Percentiles rank a stretch among this genome's conserved stretches.
These are phyloP conservation scores for Didymella sp. DNA, from an alignment of 2,329 filamentous ascomycete species.

Conservation along the genomic window DNA sequence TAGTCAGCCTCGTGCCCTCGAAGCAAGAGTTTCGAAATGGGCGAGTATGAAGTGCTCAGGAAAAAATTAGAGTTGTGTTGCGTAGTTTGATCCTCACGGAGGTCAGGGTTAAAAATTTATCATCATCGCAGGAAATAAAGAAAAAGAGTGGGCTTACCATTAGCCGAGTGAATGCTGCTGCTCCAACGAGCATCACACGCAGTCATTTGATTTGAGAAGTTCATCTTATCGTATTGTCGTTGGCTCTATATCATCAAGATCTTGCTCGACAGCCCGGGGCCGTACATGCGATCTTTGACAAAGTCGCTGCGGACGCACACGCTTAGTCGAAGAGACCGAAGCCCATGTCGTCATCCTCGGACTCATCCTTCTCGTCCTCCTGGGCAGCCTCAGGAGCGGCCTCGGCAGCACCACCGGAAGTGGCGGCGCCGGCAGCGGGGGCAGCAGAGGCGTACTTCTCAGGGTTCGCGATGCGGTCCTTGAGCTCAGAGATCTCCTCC, in stretches of 20 bases:
- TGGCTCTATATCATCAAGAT: slow-evolving; percentile 43
- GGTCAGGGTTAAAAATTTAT: slow-evolving; percentile 70
- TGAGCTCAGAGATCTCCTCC: slow-evolving; percentile 95
- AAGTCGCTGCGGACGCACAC: slow-evolving; percentile 27
- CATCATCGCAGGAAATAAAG: slow-evolving; percentile 59
- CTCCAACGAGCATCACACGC: slow-evolving; percentile 37
- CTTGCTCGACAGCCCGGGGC: slow-evolving; percentile 27
- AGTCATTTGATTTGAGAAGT: slow-evolving; percentile 21
- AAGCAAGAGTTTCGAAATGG: slow-evolving; percentile 6
- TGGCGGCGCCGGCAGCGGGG: slow-evolving; percentile 66
- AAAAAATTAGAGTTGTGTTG: slow-evolving; percentile 76
- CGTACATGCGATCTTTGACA: slow-evolving; percentile 30
- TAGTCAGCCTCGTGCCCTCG: slow-evolving; percentile 28
- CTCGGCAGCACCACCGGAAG: slow-evolving; percentile 36
- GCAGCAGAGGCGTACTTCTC: slow-evolving; percentile 90
- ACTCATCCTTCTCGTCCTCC: slow-evolving; percentile 63
- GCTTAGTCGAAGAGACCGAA: slow-evolving; percentile 63
- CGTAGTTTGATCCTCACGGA: slow-evolving; percentile 64
- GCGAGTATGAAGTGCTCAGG: slow-evolving; percentile 55
- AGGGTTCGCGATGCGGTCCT: slow-evolving; percentile 99
- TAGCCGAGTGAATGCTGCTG: slow-evolving; percentile 16
- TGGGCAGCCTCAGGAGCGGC: slow-evolving; percentile 51
- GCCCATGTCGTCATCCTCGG: slow-evolving; percentile 62
- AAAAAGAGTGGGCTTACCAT: slow-evolving; percentile 46
- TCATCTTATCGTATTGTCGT: slow-evolving; percentile 49